Evolutionary conservation across 2,329 filamentous ascomycete genomes (phyloP).

Genomic region (Aspergillus hortae): DNA sequence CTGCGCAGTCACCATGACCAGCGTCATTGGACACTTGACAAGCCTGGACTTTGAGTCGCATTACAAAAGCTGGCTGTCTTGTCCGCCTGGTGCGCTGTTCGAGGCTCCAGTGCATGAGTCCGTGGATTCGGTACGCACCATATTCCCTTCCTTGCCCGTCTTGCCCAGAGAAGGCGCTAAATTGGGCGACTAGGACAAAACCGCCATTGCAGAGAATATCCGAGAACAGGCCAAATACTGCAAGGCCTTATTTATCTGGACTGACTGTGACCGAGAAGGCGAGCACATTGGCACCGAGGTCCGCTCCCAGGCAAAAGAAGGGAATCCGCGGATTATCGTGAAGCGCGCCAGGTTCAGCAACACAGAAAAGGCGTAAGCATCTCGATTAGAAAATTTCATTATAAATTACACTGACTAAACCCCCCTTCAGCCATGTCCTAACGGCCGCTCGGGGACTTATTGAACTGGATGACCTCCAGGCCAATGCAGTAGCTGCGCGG

Average conservation of each 20-base stretch:
- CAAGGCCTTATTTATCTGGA: constrained; percentile 90
- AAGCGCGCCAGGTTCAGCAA: constrained; percentile 93
- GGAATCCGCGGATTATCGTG: constrained; percentile 70
- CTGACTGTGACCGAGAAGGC: constrained; percentile 95
- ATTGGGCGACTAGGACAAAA: constrained; percentile 60
- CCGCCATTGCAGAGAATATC: constrained; percentile 80
- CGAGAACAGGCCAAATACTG: constrained; percentile 68
- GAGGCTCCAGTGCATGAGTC: constrained; percentile 69
- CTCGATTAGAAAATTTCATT: not conserved
- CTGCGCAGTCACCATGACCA: constrained; percentile 89
- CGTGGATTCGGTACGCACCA: constrained; percentile 59
- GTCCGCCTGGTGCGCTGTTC: constrained; percentile 75
- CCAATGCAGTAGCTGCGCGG: constrained; percentile 79
- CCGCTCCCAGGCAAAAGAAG: constrained; percentile 70
- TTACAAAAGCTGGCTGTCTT: constrained; percentile 77
- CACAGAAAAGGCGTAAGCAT: constrained; percentile 78
- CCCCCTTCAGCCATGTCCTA: constrained; percentile 68
- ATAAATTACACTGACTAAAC: not conserved
- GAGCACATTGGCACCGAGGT: constrained; percentile 96
- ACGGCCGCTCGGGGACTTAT: constrained; percentile 74
- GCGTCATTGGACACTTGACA: constrained; percentile 83
- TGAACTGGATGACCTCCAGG: constrained; percentile 77
- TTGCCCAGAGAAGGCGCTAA: not conserved
- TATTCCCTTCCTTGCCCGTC: not conserved
- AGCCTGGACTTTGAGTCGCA: constrained; percentile 70